Evolutionary conservation across 257 asterid species (phyloP), one percentile per base, ranked within the genome.

Genomic region (Nicotiana obtusifolia): DNA sequence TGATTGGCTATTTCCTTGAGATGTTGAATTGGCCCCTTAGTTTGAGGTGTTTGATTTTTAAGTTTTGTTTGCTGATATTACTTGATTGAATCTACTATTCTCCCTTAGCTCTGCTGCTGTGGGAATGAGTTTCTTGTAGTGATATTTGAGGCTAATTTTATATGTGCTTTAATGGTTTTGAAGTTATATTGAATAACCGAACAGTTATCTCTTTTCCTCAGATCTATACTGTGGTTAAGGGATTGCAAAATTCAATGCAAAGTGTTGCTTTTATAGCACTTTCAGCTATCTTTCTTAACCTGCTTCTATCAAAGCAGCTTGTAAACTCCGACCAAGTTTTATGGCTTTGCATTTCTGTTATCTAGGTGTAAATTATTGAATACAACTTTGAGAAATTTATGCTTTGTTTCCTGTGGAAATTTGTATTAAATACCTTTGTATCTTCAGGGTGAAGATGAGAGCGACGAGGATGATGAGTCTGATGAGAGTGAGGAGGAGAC

Each of bases 401-500:
- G 15, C 17, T 10, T 52, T 52, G 5, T 52, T 52, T 52, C 19
- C 19, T 52, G 15, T 52, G 57, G 19, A 52, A 52, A 52, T 52
- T 52, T 71, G 31, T 37, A n/a, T 68, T 8, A 35, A 68, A n/a
- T 69, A 26, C 31, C 35, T 71, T 57, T 24, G 19, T 26, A 68
- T 62, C 65, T 85, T 65, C 81, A 92, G 98, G 94, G 83, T 57
- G 90, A 86, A 14, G 93, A 87, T 64, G 89, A 83, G 56, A 84
- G 85, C 61, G 85, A 68, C 1, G 88, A 30, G 1, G 77, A 81
- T 4, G 90, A 86, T 5, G 93, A 89, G 17, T 86, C 92, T 37
- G 91, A 81, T 54, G 95, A 91, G 35, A 86, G 89, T 30, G 97
- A 90, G 19, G 97, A 95, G 82, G 99, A 91, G 87, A 94, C 97